phyloP scores from a whole-genome alignment of 371 early-diverging fungal genomes.

The Zopfochytrium polystomum region DNA sequence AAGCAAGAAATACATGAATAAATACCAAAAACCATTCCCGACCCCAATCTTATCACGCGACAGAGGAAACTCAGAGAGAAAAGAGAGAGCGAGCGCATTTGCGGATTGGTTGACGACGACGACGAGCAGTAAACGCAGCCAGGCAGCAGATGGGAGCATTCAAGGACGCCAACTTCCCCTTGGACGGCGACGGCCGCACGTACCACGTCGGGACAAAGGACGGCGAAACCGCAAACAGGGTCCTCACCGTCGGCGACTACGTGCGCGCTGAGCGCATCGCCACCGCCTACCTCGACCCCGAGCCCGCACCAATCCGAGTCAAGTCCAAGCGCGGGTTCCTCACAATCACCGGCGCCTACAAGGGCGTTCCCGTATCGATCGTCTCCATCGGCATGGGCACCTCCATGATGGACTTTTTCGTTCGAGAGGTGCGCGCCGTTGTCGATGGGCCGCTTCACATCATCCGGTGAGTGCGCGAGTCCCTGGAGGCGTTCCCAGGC shows the following conservation, averaged over 20 bases:
- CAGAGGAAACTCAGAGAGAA: too few species aligned
- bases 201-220: slow-evolving; percentile 81
- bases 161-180: slow-evolving; percentile 21
- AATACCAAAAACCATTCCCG: too few species aligned
- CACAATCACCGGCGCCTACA: slow-evolving; percentile 88
- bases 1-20: too few species aligned
- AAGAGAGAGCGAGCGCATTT: too few species aligned
- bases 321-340: slow-evolving; percentile 79
- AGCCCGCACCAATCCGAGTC: slow-evolving; percentile 1
- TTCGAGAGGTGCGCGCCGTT: slow-evolving; percentile 85
- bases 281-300: slow-evolving; percentile 41
- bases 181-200: slow-evolving; percentile 66
- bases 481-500: neutral
- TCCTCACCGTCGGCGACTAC: slow-evolving; percentile 91
- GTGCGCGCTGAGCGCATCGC: slow-evolving; percentile 66
- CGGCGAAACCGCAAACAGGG: slow-evolving; percentile 82
- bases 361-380: slow-evolving; percentile 75
- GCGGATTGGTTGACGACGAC: too few species aligned
- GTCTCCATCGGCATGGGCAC: slow-evolving; percentile 89
- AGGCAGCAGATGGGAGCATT: too few species aligned
- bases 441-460: slow-evolving; percentile 79
- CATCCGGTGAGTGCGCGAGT: slow-evolving; percentile 49
- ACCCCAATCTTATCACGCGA: too few species aligned
- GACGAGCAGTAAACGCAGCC: too few species aligned
- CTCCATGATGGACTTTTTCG: slow-evolving; percentile 91